Evolutionary conservation across 768 basidiomycete genomes (phyloP), one percentile per base, ranked within the genome.

Genomic region (Melanogaster broomeanus): DNA sequence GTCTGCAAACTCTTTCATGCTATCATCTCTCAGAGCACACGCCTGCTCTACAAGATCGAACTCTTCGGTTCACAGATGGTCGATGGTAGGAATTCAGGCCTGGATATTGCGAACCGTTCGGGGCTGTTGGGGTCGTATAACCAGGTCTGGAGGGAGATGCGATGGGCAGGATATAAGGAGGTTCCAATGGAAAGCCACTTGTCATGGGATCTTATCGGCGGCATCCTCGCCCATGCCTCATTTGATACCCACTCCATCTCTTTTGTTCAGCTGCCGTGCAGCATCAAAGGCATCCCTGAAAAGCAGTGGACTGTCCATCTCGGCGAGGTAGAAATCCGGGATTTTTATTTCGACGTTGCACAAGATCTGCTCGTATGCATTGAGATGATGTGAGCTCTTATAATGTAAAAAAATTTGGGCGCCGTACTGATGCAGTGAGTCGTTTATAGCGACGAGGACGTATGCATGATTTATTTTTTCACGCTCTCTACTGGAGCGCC

Each of bases 321-420:
- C 2, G 55, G 58, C n/a, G n/a, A n/a, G 10, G 28, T 61, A 9
- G 8, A 12, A 4, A 45, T 63, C 10, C 46, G 44, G n/a, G 66
- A 69, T 42, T 69, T 69, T 24, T 51, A 58, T 5, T 48, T 63
- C 39, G 66, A 69, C 45, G 48, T 58, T 4, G 61, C 62, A 3
- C 58, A 64, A 34, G 56, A 68, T 48, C 53, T 68, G 35, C 51
- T 68, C 6, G 49, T 67, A 4, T 50, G 53, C 8, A 41, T 68
- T 16, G 57, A 59, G 27, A 25, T 31, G 19, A 35, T 19, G 13
- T 13, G 40, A 22, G 12, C 21, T 21, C 6, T 4, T 18, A 5
- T n/a, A 48, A n/a, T 39, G 21, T 15, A 19, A 24, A 11, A 6
- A 22, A 52, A 49, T 3, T 30, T 40, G 13, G 34, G 33, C 25